A percentile compares a stretch with the other conserved stretches of the same genome.
Evolutionary conservation across 2,329 filamentous ascomycete genomes (phyloP).

Genomic region (Epichloe brachyelytri): DNA sequence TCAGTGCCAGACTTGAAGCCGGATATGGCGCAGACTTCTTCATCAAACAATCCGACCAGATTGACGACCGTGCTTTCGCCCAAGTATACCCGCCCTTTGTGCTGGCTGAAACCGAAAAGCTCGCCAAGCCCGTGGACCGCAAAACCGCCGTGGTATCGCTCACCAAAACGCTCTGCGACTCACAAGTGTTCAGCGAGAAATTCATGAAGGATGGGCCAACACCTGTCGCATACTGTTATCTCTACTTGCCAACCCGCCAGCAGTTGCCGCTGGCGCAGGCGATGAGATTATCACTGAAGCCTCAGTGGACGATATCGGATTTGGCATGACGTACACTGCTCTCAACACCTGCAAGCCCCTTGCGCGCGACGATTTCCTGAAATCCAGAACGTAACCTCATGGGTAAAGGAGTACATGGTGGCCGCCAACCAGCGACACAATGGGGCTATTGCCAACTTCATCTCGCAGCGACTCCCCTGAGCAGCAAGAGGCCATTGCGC

Average conservation of each 20-base stretch:
- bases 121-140: slow-evolving; percentile 76
- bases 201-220: slow-evolving; percentile 81
- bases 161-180: slow-evolving; percentile 83
- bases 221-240: slow-evolving; percentile 85
- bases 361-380: slow-evolving; percentile 71
- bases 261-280: slow-evolving; percentile 47
- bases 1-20: slow-evolving; percentile 63
- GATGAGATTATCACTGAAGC: slow-evolving; percentile 74
- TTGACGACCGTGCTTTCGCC: slow-evolving; percentile 70
- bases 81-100: slow-evolving; percentile 80
- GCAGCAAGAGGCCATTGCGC: slow-evolving; percentile 37
- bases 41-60: slow-evolving; percentile 66
- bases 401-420: slow-evolving; percentile 70
- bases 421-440: slow-evolving; percentile 61
- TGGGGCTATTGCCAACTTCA: slow-evolving; percentile 58
- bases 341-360: slow-evolving; percentile 78
- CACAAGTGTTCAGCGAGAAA: slow-evolving; percentile 65
- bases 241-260: slow-evolving; percentile 75
- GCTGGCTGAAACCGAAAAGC: slow-evolving; percentile 76
- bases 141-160: slow-evolving; percentile 90
- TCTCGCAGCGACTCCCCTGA: slow-evolving; percentile 59
- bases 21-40: slow-evolving; percentile 91
- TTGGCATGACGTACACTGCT: slow-evolving; percentile 87
- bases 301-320: slow-evolving; percentile 88
- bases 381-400: slow-evolving; percentile 66